Percentiles rank a stretch among this genome's conserved stretches.
Evolutionary conservation across 108 stramenopile genomes (phyloP).

Genomic region (Bacterosira constricta): DNA sequence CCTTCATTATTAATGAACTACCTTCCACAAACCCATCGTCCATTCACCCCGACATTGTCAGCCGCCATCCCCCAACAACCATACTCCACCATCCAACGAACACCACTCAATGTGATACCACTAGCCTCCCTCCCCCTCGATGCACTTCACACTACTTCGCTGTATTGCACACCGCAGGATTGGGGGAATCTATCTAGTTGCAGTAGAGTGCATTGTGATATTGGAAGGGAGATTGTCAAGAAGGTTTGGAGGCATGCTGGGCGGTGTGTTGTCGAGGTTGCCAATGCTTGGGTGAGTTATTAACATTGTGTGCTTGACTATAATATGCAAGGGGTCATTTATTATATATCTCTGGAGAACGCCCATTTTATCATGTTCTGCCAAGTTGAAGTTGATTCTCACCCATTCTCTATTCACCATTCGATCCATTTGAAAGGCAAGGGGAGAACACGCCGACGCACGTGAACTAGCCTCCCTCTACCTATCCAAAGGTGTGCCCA

Average conservation of each 20-base stretch:
- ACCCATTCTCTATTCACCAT: not conserved
- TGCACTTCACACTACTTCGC: constrained; percentile 10
- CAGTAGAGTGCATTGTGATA: not conserved
- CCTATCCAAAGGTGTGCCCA: constrained; percentile 69
- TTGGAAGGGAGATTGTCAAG: constrained; percentile 53
- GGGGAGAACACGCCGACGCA: constrained; percentile 76
- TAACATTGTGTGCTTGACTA: not conserved
- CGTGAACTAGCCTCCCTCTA: constrained; percentile 77
- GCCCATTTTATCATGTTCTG: not conserved
- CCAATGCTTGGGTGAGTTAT: constrained; percentile 72
- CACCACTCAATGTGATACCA: not conserved
- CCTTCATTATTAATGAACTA: not conserved
- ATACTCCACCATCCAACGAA: not conserved
- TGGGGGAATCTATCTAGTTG: constrained; percentile 1
- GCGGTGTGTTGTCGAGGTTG: constrained; percentile 76
- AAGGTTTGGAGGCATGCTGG: constrained; percentile 77
- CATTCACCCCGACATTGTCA: not conserved
- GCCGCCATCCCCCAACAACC: not conserved
- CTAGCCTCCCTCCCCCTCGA: constrained; percentile 18
- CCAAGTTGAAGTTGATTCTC: too few species aligned
- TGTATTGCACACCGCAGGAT: not conserved
- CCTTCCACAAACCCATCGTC: not conserved
- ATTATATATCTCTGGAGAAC: not conserved
- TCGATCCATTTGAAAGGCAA: constrained; percentile 31
- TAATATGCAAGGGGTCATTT: not conserved